phyloP scores from a whole-genome alignment of 2,329 filamentous ascomycete genomes.

The Trichoderma atrobrunneum region DNA sequence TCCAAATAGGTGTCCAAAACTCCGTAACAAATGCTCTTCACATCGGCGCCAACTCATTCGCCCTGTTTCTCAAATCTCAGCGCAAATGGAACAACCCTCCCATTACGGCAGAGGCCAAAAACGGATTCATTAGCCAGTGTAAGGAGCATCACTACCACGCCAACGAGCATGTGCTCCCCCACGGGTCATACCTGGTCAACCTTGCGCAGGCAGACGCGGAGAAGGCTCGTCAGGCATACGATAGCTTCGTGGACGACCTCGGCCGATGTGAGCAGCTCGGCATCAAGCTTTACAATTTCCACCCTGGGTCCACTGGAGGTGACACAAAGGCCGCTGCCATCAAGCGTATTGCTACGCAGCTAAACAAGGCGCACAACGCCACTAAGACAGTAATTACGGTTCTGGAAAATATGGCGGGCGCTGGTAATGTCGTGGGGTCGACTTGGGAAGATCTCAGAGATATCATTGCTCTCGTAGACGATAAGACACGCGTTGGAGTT shows the following conservation, averaged over 20 bases:
- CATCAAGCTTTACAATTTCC: slow-evolving; percentile 95
- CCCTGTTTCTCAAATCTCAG: slow-evolving; percentile 93
- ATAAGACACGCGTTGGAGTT: slow-evolving; percentile 83
- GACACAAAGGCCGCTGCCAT: slow-evolving; percentile 67
- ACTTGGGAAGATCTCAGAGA: slow-evolving; percentile 83
- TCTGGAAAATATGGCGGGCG: slow-evolving; percentile 92
- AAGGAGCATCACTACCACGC: slow-evolving; percentile 69
- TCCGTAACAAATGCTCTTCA: slow-evolving; percentile 72
- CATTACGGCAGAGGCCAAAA: slow-evolving; percentile 63
- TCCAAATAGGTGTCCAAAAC: slow-evolving; percentile 74
- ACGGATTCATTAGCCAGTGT: slow-evolving; percentile 68
- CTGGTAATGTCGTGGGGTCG: slow-evolving; percentile 81
- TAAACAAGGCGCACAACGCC: slow-evolving; percentile 78
- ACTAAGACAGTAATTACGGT: slow-evolving; percentile 77
- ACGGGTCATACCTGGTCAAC: slow-evolving; percentile 96
- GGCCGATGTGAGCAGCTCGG: slow-evolving; percentile 79
- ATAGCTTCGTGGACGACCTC: slow-evolving; percentile 83
- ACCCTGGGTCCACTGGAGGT: slow-evolving; percentile 80
- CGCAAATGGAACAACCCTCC: slow-evolving; percentile 89
- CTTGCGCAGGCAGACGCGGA: slow-evolving; percentile 77
- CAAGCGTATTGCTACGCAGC: slow-evolving; percentile 71
- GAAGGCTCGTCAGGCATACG: slow-evolving; percentile 84
- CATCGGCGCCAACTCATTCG: slow-evolving; percentile 90
- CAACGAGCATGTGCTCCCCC: slow-evolving; percentile 74
- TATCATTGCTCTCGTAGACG: slow-evolving; percentile 74